Conservation (phyloP, 345 rosid species). For the Toxicodendron radicans region DNA sequence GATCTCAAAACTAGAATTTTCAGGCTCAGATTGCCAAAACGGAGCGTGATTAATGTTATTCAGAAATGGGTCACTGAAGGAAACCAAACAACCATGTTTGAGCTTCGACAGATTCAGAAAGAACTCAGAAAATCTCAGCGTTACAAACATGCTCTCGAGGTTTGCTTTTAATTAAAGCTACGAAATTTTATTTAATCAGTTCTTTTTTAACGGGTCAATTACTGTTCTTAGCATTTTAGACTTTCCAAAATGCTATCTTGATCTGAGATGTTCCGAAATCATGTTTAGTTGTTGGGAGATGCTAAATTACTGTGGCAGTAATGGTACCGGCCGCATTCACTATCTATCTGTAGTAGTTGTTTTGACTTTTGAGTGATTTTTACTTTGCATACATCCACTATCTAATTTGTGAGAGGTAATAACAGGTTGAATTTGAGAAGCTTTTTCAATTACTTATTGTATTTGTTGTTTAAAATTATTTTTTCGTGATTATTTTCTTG, state of each 20-base stretch:
- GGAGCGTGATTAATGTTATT: conserved; percentile 72
- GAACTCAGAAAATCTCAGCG: conserved; percentile 80
- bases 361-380: too few species aligned
- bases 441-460: background rate
- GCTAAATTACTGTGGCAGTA: too few species aligned
- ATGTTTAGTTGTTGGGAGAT: too few species aligned
- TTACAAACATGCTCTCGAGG: conserved; percentile 96
- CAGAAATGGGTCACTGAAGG: conserved; percentile 87
- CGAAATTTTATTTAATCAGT: background rate
- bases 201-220: too few species aligned
- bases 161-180: conserved; percentile 9
- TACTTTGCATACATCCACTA: too few species aligned
- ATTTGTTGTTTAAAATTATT: background rate
- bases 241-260: too few species aligned
- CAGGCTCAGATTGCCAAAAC: conserved; percentile 75
- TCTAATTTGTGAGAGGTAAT: background rate
- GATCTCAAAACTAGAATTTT: conserved; percentile 73
- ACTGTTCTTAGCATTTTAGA: too few species aligned
- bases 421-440: background rate
- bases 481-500: background rate
- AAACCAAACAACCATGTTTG: conserved; percentile 46
- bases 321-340: too few species aligned
- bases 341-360: too few species aligned
- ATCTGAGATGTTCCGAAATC: too few species aligned
- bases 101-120: conserved; percentile 73